phyloP scores from a whole-genome alignment of 225 moss, liverwort and hornwort genomes.

The Ulota crispa region DNA sequence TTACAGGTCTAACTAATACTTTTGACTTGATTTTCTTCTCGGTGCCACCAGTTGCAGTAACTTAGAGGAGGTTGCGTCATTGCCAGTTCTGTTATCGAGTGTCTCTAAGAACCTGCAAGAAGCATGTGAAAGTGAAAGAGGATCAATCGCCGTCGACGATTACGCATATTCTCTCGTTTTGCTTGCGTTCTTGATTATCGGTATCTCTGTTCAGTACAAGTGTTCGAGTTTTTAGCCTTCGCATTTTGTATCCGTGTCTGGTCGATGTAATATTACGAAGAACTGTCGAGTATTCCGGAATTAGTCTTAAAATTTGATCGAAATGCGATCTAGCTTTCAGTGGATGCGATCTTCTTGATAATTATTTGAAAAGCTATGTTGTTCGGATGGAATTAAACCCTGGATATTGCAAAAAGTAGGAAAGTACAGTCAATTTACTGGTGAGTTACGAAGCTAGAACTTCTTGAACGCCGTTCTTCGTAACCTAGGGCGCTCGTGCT shows the following conservation, averaged over 20 bases:
- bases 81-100: not conserved
- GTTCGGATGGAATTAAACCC: not conserved
- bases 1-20: not conserved
- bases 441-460: not conserved
- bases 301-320: not conserved
- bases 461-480: constrained; percentile 6
- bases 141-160: not conserved
- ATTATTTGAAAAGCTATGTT: not conserved
- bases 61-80: not conserved
- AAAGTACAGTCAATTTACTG: not conserved
- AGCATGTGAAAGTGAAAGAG: not conserved
- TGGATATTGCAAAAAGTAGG: not conserved
- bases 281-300: not conserved
- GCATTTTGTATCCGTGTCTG: not conserved
- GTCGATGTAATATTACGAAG: not conserved
- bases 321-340: not conserved
- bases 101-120: not conserved
- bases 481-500: not conserved
- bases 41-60: not conserved
- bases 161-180: not conserved
- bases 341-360: not conserved
- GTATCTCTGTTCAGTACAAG: not conserved
- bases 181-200: constrained; percentile 24
- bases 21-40: not conserved
- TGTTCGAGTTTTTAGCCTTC: not conserved